Percentiles rank a stretch among this genome's conserved stretches.
phyloP scores from a whole-genome alignment of 2,329 filamentous ascomycete species.

The Talaromyces atroroseus region DNA sequence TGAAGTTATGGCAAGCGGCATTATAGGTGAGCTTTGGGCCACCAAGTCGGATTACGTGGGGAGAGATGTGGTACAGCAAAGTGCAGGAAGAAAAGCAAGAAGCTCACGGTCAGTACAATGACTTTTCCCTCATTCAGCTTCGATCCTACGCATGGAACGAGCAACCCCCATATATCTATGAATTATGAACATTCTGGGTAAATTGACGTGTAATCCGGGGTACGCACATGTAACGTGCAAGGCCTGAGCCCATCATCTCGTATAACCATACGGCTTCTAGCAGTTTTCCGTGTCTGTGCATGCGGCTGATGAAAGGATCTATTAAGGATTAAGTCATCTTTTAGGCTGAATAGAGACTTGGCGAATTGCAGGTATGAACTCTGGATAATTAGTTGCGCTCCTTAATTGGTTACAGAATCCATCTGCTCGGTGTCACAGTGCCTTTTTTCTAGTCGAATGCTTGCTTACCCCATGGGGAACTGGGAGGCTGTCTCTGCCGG shows the following conservation, averaged over 20 bases:
- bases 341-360: constrained; percentile 5
- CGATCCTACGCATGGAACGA: neutral
- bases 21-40: neutral
- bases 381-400: neutral
- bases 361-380: neutral
- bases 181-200: neutral
- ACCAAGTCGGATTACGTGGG: neutral
- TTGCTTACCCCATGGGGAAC: neutral
- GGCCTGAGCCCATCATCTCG: neutral
- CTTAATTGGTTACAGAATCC: neutral
- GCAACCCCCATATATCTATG: neutral
- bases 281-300: neutral
- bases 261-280: neutral
- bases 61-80: neutral
- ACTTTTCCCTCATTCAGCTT: neutral
- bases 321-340: neutral
- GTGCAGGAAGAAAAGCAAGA: neutral
- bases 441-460: neutral
- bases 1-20: constrained; percentile 9
- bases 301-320: neutral
- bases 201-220: neutral
- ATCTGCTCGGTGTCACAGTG: neutral
- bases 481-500: neutral
- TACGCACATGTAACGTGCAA: neutral
- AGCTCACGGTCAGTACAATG: neutral